These are phyloP conservation scores for Wilhelminamyces savonicus DNA, from an alignment of 805 yeast genomes.

Conservation along the genomic window DNA sequence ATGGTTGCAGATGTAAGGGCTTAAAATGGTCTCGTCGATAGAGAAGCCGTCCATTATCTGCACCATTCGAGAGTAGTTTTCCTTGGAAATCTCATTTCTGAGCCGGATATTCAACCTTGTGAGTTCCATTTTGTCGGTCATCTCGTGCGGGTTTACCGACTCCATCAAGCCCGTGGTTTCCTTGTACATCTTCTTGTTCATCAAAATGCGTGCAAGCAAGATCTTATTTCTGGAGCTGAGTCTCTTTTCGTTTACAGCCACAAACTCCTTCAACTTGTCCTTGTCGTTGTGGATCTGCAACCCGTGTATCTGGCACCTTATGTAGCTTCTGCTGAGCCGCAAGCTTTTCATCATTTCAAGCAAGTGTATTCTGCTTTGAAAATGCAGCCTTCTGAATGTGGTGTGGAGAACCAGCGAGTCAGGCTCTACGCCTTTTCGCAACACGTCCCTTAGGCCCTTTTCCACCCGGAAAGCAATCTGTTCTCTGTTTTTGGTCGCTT, in stretches of 20 bases:
- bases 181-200: constrained; percentile 19
- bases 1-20: constrained; percentile 29
- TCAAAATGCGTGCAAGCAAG: constrained; percentile 21
- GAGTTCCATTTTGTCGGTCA: constrained; percentile 22
- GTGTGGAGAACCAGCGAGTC: constrained; percentile 24
- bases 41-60: constrained; percentile 22
- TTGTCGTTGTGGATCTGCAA: constrained; percentile 13
- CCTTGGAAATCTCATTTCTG: constrained; percentile 13
- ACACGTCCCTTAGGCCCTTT: constrained; percentile 26
- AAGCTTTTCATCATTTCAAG: constrained; percentile 14
- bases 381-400: constrained; percentile 22
- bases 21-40: constrained; percentile 20
- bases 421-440: constrained; percentile 31
- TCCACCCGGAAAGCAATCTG: constrained; percentile 25
- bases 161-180: constrained; percentile 18
- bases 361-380: constrained; percentile 15
- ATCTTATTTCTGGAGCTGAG: constrained; percentile 23
- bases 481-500: constrained; percentile 8
- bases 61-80: constrained; percentile 13
- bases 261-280: constrained; percentile 9
- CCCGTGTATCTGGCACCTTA: constrained; percentile 12
- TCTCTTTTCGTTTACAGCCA: constrained; percentile 4
- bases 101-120: constrained; percentile 18
- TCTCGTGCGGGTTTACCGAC: constrained; percentile 14
- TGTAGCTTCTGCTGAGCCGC: constrained; percentile 7